Conservation (phyloP, 2,329 filamentous ascomycete species). For the Berkeleyomyces basicola region DNA sequence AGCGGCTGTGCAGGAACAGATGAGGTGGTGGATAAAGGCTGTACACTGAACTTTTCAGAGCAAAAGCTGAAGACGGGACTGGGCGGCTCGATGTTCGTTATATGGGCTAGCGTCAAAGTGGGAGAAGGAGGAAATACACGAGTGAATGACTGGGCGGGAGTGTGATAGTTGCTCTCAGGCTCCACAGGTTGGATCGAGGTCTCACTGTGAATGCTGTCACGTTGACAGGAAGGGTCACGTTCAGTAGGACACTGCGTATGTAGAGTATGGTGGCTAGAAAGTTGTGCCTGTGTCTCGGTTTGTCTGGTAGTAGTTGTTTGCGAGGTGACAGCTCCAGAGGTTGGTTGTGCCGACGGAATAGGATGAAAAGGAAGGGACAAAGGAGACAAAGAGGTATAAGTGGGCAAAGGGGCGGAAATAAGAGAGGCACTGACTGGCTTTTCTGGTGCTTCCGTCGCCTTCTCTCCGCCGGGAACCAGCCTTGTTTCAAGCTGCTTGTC, state of each 20-base stretch:
- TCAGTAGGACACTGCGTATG: not conserved
- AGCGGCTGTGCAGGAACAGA: conserved; percentile 1
- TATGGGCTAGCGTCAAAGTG: not conserved
- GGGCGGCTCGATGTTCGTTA: conserved; percentile 1
- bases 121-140: not conserved
- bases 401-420: not conserved
- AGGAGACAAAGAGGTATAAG: not conserved
- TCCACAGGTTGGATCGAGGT: conserved; percentile 2
- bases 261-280: not conserved
- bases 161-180: not conserved
- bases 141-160: not conserved
- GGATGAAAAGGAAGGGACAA: not conserved
- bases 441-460: not conserved
- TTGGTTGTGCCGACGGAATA: not conserved
- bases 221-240: not conserved
- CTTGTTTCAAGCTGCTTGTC: not conserved
- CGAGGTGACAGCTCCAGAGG: not conserved
- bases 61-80: conserved; percentile 11
- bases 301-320: not conserved
- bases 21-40: not conserved
- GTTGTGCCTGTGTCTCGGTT: conserved; percentile 6
- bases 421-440: not conserved
- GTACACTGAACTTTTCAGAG: conserved; percentile 6
- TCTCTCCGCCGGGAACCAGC: not conserved
- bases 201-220: conserved; percentile 2